phyloP scores from a whole-genome alignment of 2,329 filamentous ascomycete genomes.

The Hymenoscyphus fructigenus region DNA sequence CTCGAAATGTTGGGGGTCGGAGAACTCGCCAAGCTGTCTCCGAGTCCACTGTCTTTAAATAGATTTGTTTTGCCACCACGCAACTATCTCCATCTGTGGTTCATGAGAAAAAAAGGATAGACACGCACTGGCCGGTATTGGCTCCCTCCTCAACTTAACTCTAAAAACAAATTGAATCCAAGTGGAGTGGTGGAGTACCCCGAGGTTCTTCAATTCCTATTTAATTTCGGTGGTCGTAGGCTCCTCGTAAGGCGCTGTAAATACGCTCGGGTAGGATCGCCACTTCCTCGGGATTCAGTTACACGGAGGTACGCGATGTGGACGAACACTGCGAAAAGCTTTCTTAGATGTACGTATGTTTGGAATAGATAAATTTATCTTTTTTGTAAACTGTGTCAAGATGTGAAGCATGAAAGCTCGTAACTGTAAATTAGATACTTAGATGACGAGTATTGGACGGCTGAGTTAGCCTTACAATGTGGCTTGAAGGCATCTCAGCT shows the following conservation, averaged over 20 bases:
- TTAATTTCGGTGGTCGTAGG: not conserved
- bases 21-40: too few species aligned
- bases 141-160: not conserved
- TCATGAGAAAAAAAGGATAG: not conserved
- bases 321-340: not conserved
- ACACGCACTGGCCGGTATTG: not conserved
- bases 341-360: not conserved
- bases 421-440: not conserved
- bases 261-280: not conserved
- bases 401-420: not conserved
- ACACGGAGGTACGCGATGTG: not conserved
- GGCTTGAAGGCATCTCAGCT: not conserved
- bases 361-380: not conserved
- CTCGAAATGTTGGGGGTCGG: not conserved
- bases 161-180: not conserved
- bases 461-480: not conserved
- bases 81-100: not conserved
- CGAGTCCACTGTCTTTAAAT: not conserved
- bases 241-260: not conserved
- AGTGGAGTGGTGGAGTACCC: too few species aligned
- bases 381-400: not conserved
- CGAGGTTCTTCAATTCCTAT: not conserved
- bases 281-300: not conserved
- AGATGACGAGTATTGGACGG: constrained; percentile 1
- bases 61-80: too few species aligned